phyloP scores from a whole-genome alignment of 2,329 filamentous ascomycete genomes.

The Monosporascus sp. region DNA sequence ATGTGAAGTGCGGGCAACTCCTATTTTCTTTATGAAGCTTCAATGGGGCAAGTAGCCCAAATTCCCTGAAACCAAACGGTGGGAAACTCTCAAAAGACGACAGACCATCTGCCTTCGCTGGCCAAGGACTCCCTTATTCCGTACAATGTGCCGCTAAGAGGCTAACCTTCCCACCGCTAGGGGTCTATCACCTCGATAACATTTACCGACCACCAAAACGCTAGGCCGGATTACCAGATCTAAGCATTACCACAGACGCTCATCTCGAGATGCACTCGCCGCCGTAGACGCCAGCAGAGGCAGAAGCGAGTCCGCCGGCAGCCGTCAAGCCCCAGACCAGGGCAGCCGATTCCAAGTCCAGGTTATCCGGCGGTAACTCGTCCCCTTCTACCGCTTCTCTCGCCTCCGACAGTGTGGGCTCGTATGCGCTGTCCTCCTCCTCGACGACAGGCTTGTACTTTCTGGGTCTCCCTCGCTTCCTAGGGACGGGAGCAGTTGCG shows the following conservation, averaged over 20 bases:
- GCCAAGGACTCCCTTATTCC: no score
- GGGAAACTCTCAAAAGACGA: no score
- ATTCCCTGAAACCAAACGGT: no score
- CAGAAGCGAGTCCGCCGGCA: constrained; percentile 39
- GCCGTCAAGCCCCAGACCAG: constrained; percentile 41
- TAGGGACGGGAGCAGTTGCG: constrained; percentile 2
- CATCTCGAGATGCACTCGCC: constrained; percentile 39
- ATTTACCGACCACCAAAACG: no score
- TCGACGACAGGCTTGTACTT: constrained; percentile 15
- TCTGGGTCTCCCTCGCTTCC: constrained; percentile 15
- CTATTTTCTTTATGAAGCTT: no score
- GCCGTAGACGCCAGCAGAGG: constrained; percentile 41
- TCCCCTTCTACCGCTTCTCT: constrained; percentile 34
- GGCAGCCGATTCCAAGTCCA: constrained; percentile 43
- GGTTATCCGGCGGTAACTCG: constrained; percentile 31
- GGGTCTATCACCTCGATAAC: not conserved
- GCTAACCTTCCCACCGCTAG: no score
- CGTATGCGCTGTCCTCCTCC: constrained; percentile 31
- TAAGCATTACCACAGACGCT: constrained; percentile 1
- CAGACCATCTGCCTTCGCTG: no score
- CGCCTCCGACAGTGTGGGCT: constrained; percentile 30
- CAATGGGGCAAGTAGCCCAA: no score
- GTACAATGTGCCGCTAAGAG: no score
- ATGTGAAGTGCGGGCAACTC: no score
- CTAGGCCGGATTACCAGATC: no score